Conservation (phyloP, 1,139 yeast genomes). For the Hanseniaspora sp. region DNA sequence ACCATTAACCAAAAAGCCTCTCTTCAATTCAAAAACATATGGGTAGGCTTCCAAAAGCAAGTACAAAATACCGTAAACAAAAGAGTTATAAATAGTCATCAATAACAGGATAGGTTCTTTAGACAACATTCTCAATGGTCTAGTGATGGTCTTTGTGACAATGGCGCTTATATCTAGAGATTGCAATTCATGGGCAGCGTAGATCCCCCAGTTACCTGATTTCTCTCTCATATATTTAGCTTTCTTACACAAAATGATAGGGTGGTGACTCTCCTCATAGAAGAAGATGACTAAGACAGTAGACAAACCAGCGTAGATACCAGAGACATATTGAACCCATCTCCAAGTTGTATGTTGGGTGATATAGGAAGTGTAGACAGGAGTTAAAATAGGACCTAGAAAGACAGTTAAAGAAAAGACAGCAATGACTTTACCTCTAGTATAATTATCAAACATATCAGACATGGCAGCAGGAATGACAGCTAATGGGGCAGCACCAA, state of each 20-base stretch:
- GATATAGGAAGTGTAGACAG: slow-evolving; percentile 60
- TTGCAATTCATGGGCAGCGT: slow-evolving; percentile 72
- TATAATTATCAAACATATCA: slow-evolving; percentile 51
- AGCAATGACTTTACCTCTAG: slow-evolving; percentile 62
- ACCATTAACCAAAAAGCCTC: slow-evolving; percentile 36
- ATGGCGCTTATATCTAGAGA: slow-evolving; percentile 52
- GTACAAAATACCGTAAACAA: slow-evolving; percentile 74
- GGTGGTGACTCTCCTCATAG: slow-evolving; percentile 55
- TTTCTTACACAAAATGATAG: slow-evolving; percentile 46
- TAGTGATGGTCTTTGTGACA: slow-evolving; percentile 52
- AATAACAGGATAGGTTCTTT: slow-evolving; percentile 64
- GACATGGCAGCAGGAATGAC: slow-evolving; percentile 78
- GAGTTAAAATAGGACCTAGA: slow-evolving; percentile 66
- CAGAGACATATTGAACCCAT: slow-evolving; percentile 60
- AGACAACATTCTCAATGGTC: slow-evolving; percentile 60
- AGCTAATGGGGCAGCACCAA: slow-evolving; percentile 73
- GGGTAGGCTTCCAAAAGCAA: slow-evolving; percentile 72
- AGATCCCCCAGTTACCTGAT: slow-evolving; percentile 65
- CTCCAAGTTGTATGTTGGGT: slow-evolving; percentile 56
- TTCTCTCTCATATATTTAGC: slow-evolving; percentile 50
- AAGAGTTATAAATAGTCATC: slow-evolving; percentile 64
- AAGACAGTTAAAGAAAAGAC: slow-evolving; percentile 57
- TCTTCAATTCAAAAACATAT: slow-evolving; percentile 52
- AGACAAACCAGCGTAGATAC: slow-evolving; percentile 45
- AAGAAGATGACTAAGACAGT: slow-evolving; percentile 35